Base-by-base conservation (phyloP, 2,329 filamentous ascomycete species). In the Cladosporium sp. region DNA sequence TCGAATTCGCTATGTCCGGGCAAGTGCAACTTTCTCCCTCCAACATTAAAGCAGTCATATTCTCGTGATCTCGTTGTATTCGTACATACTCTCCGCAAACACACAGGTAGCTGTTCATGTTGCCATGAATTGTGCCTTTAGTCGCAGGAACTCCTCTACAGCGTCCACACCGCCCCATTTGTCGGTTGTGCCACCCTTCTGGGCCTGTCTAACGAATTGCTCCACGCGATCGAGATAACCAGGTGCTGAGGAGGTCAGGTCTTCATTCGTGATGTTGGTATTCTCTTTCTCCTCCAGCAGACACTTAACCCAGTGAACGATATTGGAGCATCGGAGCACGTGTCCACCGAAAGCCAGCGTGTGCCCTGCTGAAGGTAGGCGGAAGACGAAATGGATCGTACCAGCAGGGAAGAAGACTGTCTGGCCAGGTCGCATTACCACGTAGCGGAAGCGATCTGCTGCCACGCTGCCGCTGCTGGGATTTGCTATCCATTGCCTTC, bases 261-360 rank as follows among this genome's bases (percentile, higher is more conserved):
- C 73, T 54, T 75, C 61, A 30, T 71, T 71, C 50, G 74, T 72
- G 42, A 75, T 70, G 32, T 71, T 69, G 54, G 67, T 65, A 37
- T 71, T 65, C 15, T 69, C 61, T 1, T 69, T 68, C 54, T 71
- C 69, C 47, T 73, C 69, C 48, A 74, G 68, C 39, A 76, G 59
- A 43, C 70, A 73, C 60, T 71, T 68, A 11, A 73, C 64, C 67
- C 74, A 73, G 47, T 71, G 60, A 8, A 72, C 66, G 11, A 67
- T 62, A 44, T 61, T 64, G n/a, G 61, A 64, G 52, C 62, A 64
- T 20, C 64, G 57, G 29, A 67, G 47, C 4, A 64, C 54, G 36
- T 67, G 64, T 7, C 64, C 64, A 13, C 64, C 64, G 45, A 66
- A 67, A 5, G 63, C 61, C 22, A 67, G 57, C 22, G 61, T 66